Evolutionary conservation across 225 moss, liverwort and hornwort species (phyloP), one percentile per base, ranked within the genome.

Genomic region (Lunularia cruciata): DNA sequence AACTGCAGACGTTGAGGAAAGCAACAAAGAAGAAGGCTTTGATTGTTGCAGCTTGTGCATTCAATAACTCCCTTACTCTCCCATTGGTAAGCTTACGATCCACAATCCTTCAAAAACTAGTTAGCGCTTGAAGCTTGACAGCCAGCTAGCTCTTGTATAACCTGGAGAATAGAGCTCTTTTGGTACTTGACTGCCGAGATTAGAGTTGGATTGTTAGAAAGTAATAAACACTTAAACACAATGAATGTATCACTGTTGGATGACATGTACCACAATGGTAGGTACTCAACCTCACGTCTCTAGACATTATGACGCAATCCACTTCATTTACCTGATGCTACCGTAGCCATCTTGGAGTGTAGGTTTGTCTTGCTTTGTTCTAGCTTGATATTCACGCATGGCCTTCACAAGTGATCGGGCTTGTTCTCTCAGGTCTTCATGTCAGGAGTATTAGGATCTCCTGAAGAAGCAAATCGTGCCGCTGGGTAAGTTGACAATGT

Each of bases 41-140:
- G 42, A 77, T 84, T 35, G 80, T 80, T 60, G 80, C 84, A 46
- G 76, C 76, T 47, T 94, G 91, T 79, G 91, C 91, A 59, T 94
- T 94, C 76, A 89, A 89, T 84, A 94, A 94, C 72, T 94, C 94
- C 38, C 86, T 94, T 38, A 94, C 94, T 67, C 84, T 94, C 19
- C 94, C 94, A 31, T 66, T 94, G 91, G 91, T 89, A 85, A 23
- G 25, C 56, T 48, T 37, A 71, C 15, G 4, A 14, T 25, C 30
- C 45, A 12, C 12, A 1, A 45, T 45, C 45, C 45, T 45, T 45
- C 45, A 18, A 7, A n/a, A n/a, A n/a, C n/a, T n/a, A n/a, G n/a
- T n/a, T n/a, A n/a, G n/a, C n/a, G n/a, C n/a, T n/a, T n/a, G n/a
- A n/a, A n/a, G n/a, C n/a, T n/a, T n/a, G n/a, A n/a, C n/a, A n/a